Evolutionary conservation across 169 alveolate genomes (phyloP).

Genomic region (Perkinsus marinus): DNA sequence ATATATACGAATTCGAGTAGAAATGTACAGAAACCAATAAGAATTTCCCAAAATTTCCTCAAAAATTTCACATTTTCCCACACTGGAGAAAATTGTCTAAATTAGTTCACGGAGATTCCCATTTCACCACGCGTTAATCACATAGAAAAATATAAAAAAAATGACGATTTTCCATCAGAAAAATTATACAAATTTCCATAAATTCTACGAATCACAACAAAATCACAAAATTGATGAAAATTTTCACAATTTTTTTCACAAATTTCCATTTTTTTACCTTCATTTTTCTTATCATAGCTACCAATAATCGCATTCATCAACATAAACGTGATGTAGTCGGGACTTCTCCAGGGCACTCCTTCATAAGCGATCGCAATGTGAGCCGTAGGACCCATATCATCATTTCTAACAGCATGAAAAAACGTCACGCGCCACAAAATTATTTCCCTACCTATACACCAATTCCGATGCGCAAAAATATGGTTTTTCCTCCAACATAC

Average conservation of each 20-base stretch:
- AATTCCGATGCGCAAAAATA: constrained; percentile 22
- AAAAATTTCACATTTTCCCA: too few relatives aligned
- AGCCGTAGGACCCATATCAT: constrained; percentile 64
- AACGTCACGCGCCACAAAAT: background rate
- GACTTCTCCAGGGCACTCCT: constrained; percentile 83
- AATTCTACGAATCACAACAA: too few relatives aligned
- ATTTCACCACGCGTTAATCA: too few relatives aligned
- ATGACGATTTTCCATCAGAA: too few relatives aligned
- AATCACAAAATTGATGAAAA: too few relatives aligned
- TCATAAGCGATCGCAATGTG: constrained; percentile 75
- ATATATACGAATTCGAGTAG: too few relatives aligned
- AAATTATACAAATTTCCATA: too few relatives aligned
- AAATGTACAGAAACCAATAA: constrained; percentile 27
- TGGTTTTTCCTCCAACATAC: constrained; percentile 14
- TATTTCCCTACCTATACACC: background rate
- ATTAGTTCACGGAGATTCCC: too few relatives aligned
- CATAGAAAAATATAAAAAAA: too few relatives aligned
- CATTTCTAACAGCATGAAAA: constrained; percentile 36
- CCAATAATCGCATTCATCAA: constrained; percentile 84
- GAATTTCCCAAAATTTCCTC: constrained; percentile 7
- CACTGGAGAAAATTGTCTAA: too few relatives aligned
- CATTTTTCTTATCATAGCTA: constrained; percentile 55
- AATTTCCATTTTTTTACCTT: constrained; percentile 25
- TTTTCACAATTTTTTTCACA: too few relatives aligned
- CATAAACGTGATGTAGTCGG: constrained; percentile 78